Evolutionary conservation across 495 filamentous ascomycete species (phyloP).

Genomic region (Neurospora terricola): DNA sequence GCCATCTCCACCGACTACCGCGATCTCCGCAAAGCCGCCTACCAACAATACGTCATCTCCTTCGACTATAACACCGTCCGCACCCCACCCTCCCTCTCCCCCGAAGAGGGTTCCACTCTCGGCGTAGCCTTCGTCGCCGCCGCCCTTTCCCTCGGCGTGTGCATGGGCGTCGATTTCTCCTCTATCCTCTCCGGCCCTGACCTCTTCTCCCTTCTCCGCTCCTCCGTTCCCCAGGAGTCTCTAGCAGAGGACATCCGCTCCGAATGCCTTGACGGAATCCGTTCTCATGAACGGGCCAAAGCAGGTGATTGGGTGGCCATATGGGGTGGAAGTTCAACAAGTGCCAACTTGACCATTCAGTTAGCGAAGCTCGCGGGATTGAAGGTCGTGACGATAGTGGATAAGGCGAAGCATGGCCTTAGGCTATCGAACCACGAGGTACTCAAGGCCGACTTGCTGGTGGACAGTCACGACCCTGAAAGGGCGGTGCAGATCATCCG

Average conservation of each 20-base stretch:
- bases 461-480: slow-evolving; percentile 49
- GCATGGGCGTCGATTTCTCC: slow-evolving; percentile 49
- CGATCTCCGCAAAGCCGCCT: slow-evolving; percentile 57
- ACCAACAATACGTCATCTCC: slow-evolving; percentile 57
- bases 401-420: slow-evolving; percentile 50
- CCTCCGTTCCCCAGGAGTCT: slow-evolving; percentile 19
- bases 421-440: slow-evolving; percentile 41
- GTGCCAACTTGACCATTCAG: slow-evolving; percentile 49
- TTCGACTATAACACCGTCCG: slow-evolving; percentile 54
- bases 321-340: slow-evolving; percentile 59
- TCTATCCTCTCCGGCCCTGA: slow-evolving; percentile 40
- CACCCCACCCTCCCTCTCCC: slow-evolving; percentile 36
- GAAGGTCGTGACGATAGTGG: slow-evolving; percentile 46
- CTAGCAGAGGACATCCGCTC: slow-evolving; percentile 43
- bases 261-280: slow-evolving; percentile 42
- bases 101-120: slow-evolving; percentile 46
- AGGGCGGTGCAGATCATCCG: slow-evolving; percentile 53
- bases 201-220: slow-evolving; percentile 33
- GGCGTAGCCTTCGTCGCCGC: slow-evolving; percentile 58
- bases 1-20: slow-evolving; percentile 62
- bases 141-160: slow-evolving; percentile 48
- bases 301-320: slow-evolving; percentile 56
- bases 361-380: slow-evolving; percentile 50
- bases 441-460: slow-evolving; percentile 40
- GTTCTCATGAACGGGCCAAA: slow-evolving; percentile 32